Percentiles rank a stretch among this genome's conserved stretches.
phyloP scores from a whole-genome alignment of 2,329 filamentous ascomycete genomes.

The Bisporella sp. region DNA sequence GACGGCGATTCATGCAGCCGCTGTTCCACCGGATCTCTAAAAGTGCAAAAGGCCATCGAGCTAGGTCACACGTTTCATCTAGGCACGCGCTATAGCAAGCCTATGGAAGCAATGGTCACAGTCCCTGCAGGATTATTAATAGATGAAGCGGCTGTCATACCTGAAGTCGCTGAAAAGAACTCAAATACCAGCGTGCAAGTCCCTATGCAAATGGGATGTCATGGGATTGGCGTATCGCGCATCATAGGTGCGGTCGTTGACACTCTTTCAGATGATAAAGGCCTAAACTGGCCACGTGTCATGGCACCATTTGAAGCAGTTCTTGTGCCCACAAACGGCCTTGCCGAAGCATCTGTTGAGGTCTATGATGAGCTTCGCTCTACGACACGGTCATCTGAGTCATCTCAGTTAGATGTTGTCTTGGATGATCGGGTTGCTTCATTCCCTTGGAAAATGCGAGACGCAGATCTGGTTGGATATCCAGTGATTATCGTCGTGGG shows the following conservation, averaged over 20 bases:
- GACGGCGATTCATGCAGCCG: conserved; percentile 66
- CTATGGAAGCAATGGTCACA: conserved; percentile 59
- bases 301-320: conserved; percentile 81
- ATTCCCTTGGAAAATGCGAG: conserved; percentile 79
- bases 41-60: conserved; percentile 70
- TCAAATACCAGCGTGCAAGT: conserved; percentile 26
- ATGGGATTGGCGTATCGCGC: conserved; percentile 88
- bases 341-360: conserved; percentile 40
- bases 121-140: conserved; percentile 28
- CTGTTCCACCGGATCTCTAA: conserved; percentile 58
- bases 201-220: conserved; percentile 87
- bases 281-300: conserved; percentile 78
- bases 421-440: conserved; percentile 66
- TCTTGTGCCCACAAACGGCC: conserved; percentile 48
- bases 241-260: conserved; percentile 84
- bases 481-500: conserved; percentile 78
- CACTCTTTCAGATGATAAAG: conserved; percentile 61
- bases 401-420: conserved; percentile 49
- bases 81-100: conserved; percentile 77
- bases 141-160: conserved; percentile 4
- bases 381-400: background rate
- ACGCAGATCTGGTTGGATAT: conserved; percentile 86
- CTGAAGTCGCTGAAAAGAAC: background rate
- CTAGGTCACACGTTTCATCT: conserved; percentile 94
- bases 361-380: conserved; percentile 56